phyloP scores from a whole-genome alignment of 805 yeast species.

The Candida ponderosae region DNA sequence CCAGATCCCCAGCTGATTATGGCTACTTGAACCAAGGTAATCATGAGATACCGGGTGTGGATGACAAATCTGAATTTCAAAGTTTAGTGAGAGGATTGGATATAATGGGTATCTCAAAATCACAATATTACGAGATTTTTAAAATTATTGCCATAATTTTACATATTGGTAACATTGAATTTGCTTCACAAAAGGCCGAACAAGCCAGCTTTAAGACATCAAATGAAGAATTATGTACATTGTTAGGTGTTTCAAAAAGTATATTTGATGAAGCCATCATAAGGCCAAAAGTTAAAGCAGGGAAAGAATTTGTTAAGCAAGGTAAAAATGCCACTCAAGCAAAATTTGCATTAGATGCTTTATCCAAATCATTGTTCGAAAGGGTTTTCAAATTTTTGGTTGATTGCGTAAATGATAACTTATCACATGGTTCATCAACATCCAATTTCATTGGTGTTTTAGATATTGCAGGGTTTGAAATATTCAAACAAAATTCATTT shows the following conservation, averaged over 20 bases:
- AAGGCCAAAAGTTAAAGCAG: slow-evolving; percentile 84
- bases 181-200: slow-evolving; percentile 57
- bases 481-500: slow-evolving; percentile 86
- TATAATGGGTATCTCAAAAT: slow-evolving; percentile 58
- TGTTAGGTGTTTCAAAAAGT: slow-evolving; percentile 55
- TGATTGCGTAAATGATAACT: slow-evolving; percentile 60
- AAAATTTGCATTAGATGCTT: slow-evolving; percentile 72
- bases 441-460: slow-evolving; percentile 81
- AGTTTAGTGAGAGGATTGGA: slow-evolving; percentile 58
- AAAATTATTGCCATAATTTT: slow-evolving; percentile 66
- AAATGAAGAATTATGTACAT: slow-evolving; percentile 42
- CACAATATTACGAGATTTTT: slow-evolving; percentile 52
- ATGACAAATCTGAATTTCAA: slow-evolving; percentile 65
- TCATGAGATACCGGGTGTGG: slow-evolving; percentile 57
- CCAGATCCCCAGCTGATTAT: slow-evolving; percentile 31
- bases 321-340: slow-evolving; percentile 77
- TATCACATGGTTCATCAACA: slow-evolving; percentile 37
- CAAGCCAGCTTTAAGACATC: slow-evolving; percentile 63
- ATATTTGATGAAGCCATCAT: slow-evolving; percentile 55
- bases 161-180: slow-evolving; percentile 79
- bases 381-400: slow-evolving; percentile 74
- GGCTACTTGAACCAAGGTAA: slow-evolving; percentile 53
- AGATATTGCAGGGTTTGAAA: slow-evolving; percentile 98
- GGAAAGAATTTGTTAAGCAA: slow-evolving; percentile 77
- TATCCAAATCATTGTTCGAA: slow-evolving; percentile 83